Evolutionary conservation across 2,329 filamentous ascomycete species (phyloP).

Genomic region (Fusarium verrucosum): DNA sequence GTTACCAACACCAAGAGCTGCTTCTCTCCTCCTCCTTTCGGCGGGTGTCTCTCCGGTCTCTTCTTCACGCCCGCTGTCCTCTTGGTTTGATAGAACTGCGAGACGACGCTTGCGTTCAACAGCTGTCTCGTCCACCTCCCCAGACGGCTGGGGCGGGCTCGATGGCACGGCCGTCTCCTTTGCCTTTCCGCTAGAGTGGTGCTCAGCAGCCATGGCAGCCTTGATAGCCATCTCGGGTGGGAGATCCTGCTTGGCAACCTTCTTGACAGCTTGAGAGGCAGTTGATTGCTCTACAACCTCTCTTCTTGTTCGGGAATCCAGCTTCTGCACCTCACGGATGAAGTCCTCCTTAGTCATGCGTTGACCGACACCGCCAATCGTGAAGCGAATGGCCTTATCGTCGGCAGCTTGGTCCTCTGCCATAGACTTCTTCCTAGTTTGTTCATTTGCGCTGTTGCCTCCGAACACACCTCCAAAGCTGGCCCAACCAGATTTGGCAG

Average conservation of each 20-base stretch:
- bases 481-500: conserved; percentile 61
- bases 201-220: conserved; percentile 35
- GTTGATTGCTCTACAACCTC: conserved; percentile 63
- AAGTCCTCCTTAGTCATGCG: conserved; percentile 86
- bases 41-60: conserved; percentile 73
- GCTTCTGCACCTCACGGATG: conserved; percentile 74
- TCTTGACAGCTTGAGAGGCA: conserved; percentile 60
- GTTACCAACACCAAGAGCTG: conserved; percentile 71
- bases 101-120: conserved; percentile 75
- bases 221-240: conserved; percentile 30
- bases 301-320: conserved; percentile 72
- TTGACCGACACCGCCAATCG: conserved; percentile 74
- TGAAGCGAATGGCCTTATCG: conserved; percentile 78
- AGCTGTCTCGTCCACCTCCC: conserved; percentile 67
- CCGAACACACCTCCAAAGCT: conserved; percentile 50
- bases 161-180: background rate
- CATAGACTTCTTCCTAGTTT: conserved; percentile 51
- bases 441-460: conserved; percentile 50
- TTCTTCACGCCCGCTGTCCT: conserved; percentile 53
- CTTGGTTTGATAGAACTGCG: conserved; percentile 58
- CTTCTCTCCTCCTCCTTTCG: conserved; percentile 76
- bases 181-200: conserved; percentile 9
- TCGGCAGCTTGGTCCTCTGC: conserved; percentile 65
- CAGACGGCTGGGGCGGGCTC: conserved; percentile 31
- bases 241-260: conserved; percentile 56